Evolutionary conservation across 192 early-diverging fungal genomes (phyloP), one percentile per base, ranked within the genome.

Genomic region (Coemansia sp.): DNA sequence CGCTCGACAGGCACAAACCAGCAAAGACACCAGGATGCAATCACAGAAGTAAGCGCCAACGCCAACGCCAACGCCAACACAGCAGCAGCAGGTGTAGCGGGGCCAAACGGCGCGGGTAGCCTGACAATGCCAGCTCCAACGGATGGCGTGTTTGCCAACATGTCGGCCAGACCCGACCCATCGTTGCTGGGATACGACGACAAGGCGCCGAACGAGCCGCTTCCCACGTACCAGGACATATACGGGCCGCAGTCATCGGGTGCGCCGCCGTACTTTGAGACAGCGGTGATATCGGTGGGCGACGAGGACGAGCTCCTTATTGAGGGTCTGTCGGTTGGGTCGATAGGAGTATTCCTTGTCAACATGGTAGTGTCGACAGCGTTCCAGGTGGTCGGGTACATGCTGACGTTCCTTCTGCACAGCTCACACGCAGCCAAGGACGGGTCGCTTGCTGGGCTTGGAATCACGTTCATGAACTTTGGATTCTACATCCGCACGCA

Each of bases 281-380:
- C 93, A 0, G 90, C 93, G 11, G 85, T 91, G 9, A 86, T 92
- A 61, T 81, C 88, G 10, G 85, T 89, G 40, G 88, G 88, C 12
- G 88, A 92, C 69, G 92, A 92, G 45, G 96, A 94, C 54, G 89
- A 94, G 71, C 76, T 98, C 5, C 76, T 96, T 7, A 89, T 98
- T 10, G 96, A 98, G 63, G 94, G 96, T 12, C 63, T 98, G 64
- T 94, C 96, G 4, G 94, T 95, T 8, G 96, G 96, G 8, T 87
- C 87, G 50, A 64, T 89, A 13, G 84, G 92, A 43, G 75, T 89
- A 46, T 94, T 94, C 68, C 51, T 92, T 20, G 90, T 93, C 68
- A 95, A 94, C 76, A 86, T 95, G 85, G 51, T 86, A 75, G 89
- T 91, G 44, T 93, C 91, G 22, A 87, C 88, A 59, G 89, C 87